Base-by-base conservation (phyloP, 1,284 basidiomycete species). In the Exobasidium rhododendri region DNA sequence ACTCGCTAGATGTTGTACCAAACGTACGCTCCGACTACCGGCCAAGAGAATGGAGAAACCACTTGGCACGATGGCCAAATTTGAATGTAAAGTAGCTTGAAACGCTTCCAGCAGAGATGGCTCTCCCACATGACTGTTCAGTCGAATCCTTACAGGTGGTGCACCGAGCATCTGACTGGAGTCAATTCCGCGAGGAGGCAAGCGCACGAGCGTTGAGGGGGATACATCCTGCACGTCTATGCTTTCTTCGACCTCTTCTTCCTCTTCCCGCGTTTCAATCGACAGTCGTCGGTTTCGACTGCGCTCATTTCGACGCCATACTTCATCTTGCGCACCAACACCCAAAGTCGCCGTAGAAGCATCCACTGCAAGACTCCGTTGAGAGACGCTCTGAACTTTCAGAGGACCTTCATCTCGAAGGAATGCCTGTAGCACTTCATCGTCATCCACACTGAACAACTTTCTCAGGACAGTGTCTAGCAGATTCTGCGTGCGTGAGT, bases 401-500 rank as follows among this genome's bases (percentile, higher is more conserved):
- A 55, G 52, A 20, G 52, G 52, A 4, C 52, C 52, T 44, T 55
- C 52, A 32, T 55, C 52, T 20, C 52, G 52, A 31, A 55, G 28
- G 40, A 55, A 44, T 17, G 52, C 20, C 22, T 55, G 32, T n/a
- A 55, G 30, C 3, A 55, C 52, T 20, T 55, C 52, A 20, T 35
- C 52, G 35, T 55, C 52, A 14, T 55, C 52, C 20, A 55, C 52
- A 32, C 40, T 29, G 29, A 55, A 55, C 4, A 55, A 13, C 28
- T 26, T 44, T 26, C 30, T 20, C 52, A 55, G 28, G 14, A 55
- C 35, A 6, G 26, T 26, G 35, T 31, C 29, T 20, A 55, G 22
- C 14, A 55, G 52, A 3, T 31, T 26, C 20, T 55, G 24, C 5
- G 52, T 30, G 3, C 52, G 13, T 22, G 52, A 40, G 28, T n/a